Conservation (phyloP, 2,329 filamentous ascomycete species). For the Nakataea oryzae region DNA sequence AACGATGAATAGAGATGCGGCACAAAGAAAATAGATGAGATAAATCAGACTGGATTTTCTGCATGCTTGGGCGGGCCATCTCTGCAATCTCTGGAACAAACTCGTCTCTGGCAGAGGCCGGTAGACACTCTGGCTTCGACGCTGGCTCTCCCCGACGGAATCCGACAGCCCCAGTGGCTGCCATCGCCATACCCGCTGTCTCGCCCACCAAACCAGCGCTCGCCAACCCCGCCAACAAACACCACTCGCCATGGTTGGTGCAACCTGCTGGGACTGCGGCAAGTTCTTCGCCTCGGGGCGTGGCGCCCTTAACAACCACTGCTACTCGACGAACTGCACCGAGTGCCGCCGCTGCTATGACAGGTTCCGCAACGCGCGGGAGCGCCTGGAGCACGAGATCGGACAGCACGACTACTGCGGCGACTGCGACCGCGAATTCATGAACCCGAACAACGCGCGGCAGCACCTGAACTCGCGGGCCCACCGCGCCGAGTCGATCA, state of each 20-base stretch:
- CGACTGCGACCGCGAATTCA: neutral
- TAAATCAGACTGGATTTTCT: no score
- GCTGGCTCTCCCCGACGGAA: no score
- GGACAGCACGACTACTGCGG: neutral
- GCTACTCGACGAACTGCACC: neutral
- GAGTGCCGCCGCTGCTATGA: neutral
- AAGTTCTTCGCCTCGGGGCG: neutral
- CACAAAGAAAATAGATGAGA: no score
- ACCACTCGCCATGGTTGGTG: neutral
- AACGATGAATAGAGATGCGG: no score
- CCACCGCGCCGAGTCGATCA: conserved; percentile 32
- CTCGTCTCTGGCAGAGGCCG: no score
- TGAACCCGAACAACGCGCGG: neutral
- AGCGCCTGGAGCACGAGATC: neutral
- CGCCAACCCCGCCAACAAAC: neutral
- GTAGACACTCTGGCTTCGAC: no score
- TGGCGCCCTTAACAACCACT: neutral
- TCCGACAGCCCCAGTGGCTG: no score
- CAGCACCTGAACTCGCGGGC: conserved; percentile 44
- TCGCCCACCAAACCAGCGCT: no score
- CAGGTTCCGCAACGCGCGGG: neutral
- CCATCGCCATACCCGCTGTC: no score
- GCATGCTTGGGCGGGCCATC: no score
- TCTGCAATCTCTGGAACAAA: no score
- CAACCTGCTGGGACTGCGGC: neutral